These are phyloP conservation scores for Alternaria postmessia DNA, from an alignment of 2,329 filamentous ascomycete species.

Conservation along the genomic window DNA sequence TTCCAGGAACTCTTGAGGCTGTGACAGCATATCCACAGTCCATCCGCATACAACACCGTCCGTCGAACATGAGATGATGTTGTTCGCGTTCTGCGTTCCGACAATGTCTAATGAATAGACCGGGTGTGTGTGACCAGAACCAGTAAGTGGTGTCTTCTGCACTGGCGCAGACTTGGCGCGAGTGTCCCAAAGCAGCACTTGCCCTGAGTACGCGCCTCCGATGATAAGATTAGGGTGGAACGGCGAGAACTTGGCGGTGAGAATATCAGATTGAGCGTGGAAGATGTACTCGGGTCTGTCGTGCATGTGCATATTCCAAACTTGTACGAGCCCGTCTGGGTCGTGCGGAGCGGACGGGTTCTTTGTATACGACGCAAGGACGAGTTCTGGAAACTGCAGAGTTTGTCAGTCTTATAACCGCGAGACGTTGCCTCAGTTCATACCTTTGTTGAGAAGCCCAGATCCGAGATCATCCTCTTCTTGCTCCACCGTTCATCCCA, in stretches of 20 bases:
- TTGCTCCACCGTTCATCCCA: constrained; percentile 96
- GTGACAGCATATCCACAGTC: constrained; percentile 97
- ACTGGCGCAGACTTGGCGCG: constrained; percentile 83
- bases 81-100: constrained; percentile 97
- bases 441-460: constrained; percentile 92
- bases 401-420: constrained; percentile 25
- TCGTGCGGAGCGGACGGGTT: constrained; percentile 94
- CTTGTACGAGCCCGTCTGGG: constrained; percentile 89
- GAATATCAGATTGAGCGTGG: constrained; percentile 92
- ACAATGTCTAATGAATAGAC: constrained; percentile 96
- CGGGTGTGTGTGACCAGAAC: constrained; percentile 93
- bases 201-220: constrained; percentile 94
- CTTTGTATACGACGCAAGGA: constrained; percentile 96
- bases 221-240: constrained; percentile 97
- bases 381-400: constrained; percentile 79
- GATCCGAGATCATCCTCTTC: constrained; percentile 94
- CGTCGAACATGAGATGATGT: constrained; percentile 95
- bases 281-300: constrained; percentile 96
- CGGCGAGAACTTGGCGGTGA: constrained; percentile 97
- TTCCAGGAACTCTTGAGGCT: constrained; percentile 93
- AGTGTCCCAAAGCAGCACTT: constrained; percentile 97
- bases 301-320: constrained; percentile 97
- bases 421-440: constrained; percentile 5
- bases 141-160: constrained; percentile 94
- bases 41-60: constrained; percentile 97